These are phyloP conservation scores for Cladosporium sphaerospermum DNA, from an alignment of 2,329 filamentous ascomycete species.

Conservation along the genomic window DNA sequence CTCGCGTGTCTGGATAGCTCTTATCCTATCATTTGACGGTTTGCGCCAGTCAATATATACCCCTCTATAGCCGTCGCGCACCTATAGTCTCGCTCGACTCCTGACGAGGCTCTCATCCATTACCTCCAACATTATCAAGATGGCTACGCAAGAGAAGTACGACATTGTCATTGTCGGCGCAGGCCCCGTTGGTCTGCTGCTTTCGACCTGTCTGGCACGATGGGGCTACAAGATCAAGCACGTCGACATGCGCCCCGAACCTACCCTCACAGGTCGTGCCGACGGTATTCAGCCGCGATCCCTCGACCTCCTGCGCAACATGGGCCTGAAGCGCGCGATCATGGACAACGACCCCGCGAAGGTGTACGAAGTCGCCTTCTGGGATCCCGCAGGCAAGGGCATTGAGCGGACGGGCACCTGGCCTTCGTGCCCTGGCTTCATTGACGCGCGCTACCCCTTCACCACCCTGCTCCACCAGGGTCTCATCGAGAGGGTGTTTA, in stretches of 20 bases:
- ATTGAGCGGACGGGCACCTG: slow-evolving; percentile 61
- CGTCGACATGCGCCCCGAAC: slow-evolving; percentile 82
- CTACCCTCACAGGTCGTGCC: slow-evolving; percentile 77
- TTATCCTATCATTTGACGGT: neutral
- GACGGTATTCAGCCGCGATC: slow-evolving; percentile 90
- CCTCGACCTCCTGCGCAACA: slow-evolving; percentile 77
- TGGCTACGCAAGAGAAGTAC: slow-evolving; percentile 41
- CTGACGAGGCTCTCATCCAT: neutral
- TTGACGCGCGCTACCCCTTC: slow-evolving; percentile 59
- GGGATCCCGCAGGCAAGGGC: slow-evolving; percentile 53
- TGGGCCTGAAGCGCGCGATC: slow-evolving; percentile 80
- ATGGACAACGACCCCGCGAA: slow-evolving; percentile 84
- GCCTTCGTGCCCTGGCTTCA: slow-evolving; percentile 83
- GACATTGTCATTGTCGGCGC: slow-evolving; percentile 80
- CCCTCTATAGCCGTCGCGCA: neutral
- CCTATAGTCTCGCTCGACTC: neutral
- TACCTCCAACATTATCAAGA: neutral
- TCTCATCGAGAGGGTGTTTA: slow-evolving; percentile 56
- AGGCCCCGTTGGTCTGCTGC: slow-evolving; percentile 78
- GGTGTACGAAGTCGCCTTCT: slow-evolving; percentile 67
- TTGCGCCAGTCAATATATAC: neutral
- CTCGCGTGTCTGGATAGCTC: neutral
- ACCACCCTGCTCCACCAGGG: slow-evolving; percentile 58
- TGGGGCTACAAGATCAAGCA: slow-evolving; percentile 96
- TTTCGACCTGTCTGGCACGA: slow-evolving; percentile 79